These are phyloP conservation scores for Hemileia vastatrix DNA, from an alignment of 1,284 basidiomycete genomes.

Conservation along the genomic window DNA sequence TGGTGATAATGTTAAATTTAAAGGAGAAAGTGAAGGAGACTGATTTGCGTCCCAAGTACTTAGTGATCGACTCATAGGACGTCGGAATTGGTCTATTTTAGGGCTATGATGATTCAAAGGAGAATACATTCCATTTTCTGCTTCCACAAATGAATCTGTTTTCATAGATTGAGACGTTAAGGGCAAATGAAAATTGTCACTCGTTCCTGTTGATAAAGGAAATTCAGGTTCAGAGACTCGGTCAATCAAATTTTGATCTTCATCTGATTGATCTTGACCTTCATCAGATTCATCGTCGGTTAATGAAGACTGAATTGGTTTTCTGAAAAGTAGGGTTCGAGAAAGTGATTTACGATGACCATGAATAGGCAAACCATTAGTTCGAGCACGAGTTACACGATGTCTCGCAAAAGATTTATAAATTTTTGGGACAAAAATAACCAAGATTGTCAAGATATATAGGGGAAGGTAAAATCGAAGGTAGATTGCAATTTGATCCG, in stretches of 20 bases:
- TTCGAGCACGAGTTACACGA: not conserved
- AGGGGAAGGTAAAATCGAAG: slow-evolving; percentile 54
- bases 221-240: slow-evolving; percentile 1
- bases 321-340: slow-evolving; percentile 9
- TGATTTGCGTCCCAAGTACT: no score
- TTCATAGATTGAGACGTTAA: no score
- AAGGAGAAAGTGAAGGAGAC: no score
- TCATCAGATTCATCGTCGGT: slow-evolving; percentile 3
- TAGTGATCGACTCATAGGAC: slow-evolving; percentile 7
- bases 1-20: slow-evolving; percentile 17
- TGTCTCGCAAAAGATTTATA: not conserved
- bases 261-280: slow-evolving; percentile 9
- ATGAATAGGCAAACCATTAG: slow-evolving; percentile 21
- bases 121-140: not conserved
- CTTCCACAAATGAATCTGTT: not conserved
- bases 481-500: slow-evolving; percentile 59
- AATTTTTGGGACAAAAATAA: slow-evolving; percentile 34
- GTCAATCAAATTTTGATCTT: not conserved
- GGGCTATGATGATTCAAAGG: slow-evolving; percentile 18
- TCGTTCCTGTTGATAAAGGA: not conserved
- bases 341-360: slow-evolving; percentile 18
- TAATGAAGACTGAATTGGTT: not conserved
- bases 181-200: no score
- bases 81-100: no score
- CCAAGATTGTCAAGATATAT: slow-evolving; percentile 47